Percentiles rank a stretch among this genome's conserved stretches.
Conservation (phyloP, 345 rosid species). For the Lumnitzera racemosa region DNA sequence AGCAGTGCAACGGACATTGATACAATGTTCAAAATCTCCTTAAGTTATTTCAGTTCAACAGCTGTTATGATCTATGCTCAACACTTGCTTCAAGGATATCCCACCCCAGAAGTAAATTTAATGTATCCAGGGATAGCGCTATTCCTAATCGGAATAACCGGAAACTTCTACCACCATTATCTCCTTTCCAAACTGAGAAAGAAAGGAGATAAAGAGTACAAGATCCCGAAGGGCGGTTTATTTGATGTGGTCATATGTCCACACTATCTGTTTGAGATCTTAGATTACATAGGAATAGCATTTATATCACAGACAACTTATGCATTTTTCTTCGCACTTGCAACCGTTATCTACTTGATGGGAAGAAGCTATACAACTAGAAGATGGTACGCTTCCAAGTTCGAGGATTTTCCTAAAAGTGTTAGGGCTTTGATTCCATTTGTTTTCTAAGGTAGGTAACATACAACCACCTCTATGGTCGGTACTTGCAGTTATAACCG, state of each 20-base stretch:
- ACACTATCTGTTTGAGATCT: conserved; percentile 66
- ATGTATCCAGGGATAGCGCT: conserved; percentile 34
- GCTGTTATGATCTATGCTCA: conserved; percentile 42
- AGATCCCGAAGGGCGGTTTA: conserved; percentile 57
- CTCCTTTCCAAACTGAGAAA: conserved; percentile 52
- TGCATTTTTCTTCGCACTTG: conserved; percentile 26
- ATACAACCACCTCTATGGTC: too few species aligned
- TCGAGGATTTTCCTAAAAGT: conserved; percentile 48
- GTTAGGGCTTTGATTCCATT: conserved; percentile 53
- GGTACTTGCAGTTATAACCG: too few species aligned
- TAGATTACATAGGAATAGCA: conserved; percentile 45
- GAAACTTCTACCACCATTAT: conserved; percentile 73
- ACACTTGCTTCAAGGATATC: conserved; percentile 21
- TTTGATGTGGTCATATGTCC: conserved; percentile 60
- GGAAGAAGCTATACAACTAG: conserved; percentile 64
- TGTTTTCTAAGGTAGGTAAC: conserved; percentile 25
- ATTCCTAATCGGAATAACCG: conserved; percentile 47
- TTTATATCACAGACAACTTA: conserved; percentile 52
- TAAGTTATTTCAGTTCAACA: conserved; percentile 31
- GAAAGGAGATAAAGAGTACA: conserved; percentile 40
- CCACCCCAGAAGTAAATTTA: conserved; percentile 35
- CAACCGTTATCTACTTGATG: conserved; percentile 33
- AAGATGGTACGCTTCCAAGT: conserved; percentile 66
- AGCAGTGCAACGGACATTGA: conserved; percentile 43
- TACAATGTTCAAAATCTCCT: conserved; percentile 18